Conservation (phyloP, 1,139 yeast species). For the Saccharomyces hybrid region DNA sequence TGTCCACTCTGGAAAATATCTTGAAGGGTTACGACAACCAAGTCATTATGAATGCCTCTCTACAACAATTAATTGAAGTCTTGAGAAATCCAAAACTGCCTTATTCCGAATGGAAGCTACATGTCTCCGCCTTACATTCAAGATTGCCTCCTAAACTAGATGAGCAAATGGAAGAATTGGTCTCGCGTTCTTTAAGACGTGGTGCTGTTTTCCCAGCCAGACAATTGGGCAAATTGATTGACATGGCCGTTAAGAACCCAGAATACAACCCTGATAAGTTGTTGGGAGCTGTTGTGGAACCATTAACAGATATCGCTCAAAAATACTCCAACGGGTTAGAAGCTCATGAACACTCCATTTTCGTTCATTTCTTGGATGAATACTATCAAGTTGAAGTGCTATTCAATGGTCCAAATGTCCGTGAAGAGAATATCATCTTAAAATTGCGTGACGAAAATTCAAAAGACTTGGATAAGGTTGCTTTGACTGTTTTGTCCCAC, state of each 20-base stretch:
- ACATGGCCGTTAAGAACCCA: conserved; percentile 32
- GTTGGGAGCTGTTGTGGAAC: conserved; percentile 56
- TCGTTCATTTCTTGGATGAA: conserved; percentile 60
- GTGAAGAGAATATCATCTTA: conserved; percentile 84
- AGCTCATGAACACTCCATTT: conserved; percentile 75
- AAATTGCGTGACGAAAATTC: conserved; percentile 81
- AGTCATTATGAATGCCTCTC: conserved; percentile 79
- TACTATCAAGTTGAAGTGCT: conserved; percentile 71
- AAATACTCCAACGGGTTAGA: conserved; percentile 68
- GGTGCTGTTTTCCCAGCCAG: conserved; percentile 89
- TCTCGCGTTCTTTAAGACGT: conserved; percentile 63
- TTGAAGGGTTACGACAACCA: conserved; percentile 91
- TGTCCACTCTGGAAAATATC: conserved; percentile 63
- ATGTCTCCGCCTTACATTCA: conserved; percentile 84
- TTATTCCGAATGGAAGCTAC: conserved; percentile 83
- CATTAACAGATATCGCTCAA: conserved; percentile 62
- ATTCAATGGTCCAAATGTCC: conserved; percentile 64
- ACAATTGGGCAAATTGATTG: conserved; percentile 53
- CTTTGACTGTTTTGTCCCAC: conserved; percentile 72
- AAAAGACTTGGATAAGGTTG: conserved; percentile 66
- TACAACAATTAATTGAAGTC: conserved; percentile 62
- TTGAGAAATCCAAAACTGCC: conserved; percentile 80
- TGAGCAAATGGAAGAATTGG: conserved; percentile 51
- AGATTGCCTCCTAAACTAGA: conserved; percentile 78
- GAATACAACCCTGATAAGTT: conserved; percentile 42